Base-by-base conservation (phyloP, 768 basidiomycete species). In the Multifurca ochricompacta region DNA sequence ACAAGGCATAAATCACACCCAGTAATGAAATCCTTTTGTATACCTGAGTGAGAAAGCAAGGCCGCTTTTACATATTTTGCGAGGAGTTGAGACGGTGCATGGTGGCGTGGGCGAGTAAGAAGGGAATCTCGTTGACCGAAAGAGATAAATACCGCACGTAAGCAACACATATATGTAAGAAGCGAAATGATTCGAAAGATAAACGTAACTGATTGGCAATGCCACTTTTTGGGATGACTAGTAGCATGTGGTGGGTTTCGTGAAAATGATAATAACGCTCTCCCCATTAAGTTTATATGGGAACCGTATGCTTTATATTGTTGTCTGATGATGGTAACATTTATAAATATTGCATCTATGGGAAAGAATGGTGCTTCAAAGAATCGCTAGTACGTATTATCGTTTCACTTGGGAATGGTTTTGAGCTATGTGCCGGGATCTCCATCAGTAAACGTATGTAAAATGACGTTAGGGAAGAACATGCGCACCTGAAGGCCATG, bases 401-500 rank as follows among this genome's bases (percentile, higher is more conserved):
- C n/a, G 21, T 27, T 47, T 55, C 42, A 58, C 32, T 28, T 40
- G 2, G 56, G 42, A 25, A 53, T 35, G 5, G 59, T 59, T 42
- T 59, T 59, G 13, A 59, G 43, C 59, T 59, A 23, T n/a, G 45
- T 16, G 23, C 10, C 5, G 39, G 13, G 28, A 28, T 45, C 44
- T 28, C 10, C 16, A 48, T 46, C 52, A 53, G 14, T 31, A n/a
- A 14, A n/a, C 25, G n/a, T 25, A 21, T 13, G 7, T 5, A 13
- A n/a, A 41, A 16, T 23, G 8, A 16, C 37, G n/a, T 31, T 3
- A 4, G 25, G 13, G 27, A 39, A 19, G 9, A 39, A 3, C 6
- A 23, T 2, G 66, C 81, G 52, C 56, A 91, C 95, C 77, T 97
- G 94, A 25, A 99, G 70, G 4, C 96, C 96, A 67, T 99, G 96